phyloP scores from a whole-genome alignment of 495 filamentous ascomycete species.

The Aspergillus sclerotiicarbonarius region DNA sequence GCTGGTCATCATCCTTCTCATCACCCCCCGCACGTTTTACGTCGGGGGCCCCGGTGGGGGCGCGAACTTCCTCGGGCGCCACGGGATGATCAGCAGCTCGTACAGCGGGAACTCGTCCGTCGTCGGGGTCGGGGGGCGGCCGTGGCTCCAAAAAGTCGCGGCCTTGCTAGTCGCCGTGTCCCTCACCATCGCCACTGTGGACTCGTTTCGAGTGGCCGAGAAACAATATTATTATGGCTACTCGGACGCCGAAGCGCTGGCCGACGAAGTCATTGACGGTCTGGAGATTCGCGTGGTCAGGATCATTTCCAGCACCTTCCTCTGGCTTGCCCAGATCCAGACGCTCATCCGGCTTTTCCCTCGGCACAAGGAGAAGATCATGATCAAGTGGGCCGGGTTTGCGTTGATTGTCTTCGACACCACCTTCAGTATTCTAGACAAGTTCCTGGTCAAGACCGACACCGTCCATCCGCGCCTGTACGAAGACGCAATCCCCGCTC shows the following conservation, averaged over 20 bases:
- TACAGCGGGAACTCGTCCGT: conserved; percentile 64
- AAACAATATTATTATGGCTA: conserved; percentile 70
- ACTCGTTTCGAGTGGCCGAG: conserved; percentile 82
- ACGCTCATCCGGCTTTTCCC: conserved; percentile 94
- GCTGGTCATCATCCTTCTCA: conserved; percentile 89
- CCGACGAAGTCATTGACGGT: conserved; percentile 72
- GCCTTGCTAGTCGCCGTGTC: conserved; percentile 88
- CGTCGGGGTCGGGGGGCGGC: conserved; percentile 84
- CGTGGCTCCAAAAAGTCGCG: conserved; percentile 94
- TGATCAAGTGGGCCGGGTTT: conserved; percentile 98
- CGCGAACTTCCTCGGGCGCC: conserved; percentile 73
- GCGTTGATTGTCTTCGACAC: conserved; percentile 87
- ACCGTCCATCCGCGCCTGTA: conserved; percentile 67
- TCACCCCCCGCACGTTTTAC: conserved; percentile 86
- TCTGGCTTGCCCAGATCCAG: conserved; percentile 97
- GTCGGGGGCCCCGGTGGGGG: conserved; percentile 66
- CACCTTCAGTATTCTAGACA: conserved; percentile 83
- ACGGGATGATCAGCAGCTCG: conserved; percentile 80
- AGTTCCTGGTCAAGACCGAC: conserved; percentile 65
- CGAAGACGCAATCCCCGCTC: conserved; percentile 83
- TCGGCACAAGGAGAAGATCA: conserved; percentile 92
- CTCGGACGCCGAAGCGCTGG: conserved; percentile 70
- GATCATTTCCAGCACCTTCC: conserved; percentile 88
- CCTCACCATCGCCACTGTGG: conserved; percentile 85
- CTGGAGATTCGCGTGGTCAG: conserved; percentile 83